A percentile compares a stretch with the other conserved stretches of the same genome.
phyloP scores from a whole-genome alignment of 2,329 filamentous ascomycete genomes.

The Aspergillus arachidicola region DNA sequence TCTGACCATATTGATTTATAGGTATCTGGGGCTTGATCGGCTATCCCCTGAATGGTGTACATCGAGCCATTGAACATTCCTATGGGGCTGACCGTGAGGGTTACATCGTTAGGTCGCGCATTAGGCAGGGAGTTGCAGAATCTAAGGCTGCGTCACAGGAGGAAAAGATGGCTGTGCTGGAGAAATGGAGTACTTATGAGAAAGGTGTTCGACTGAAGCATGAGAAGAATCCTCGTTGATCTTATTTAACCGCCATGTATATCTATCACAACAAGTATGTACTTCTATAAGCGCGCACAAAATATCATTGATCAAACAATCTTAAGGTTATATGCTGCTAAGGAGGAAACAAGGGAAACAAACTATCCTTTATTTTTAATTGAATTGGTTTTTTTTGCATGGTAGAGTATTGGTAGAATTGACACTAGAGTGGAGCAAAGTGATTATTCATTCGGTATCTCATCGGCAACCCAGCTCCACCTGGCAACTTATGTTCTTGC shows the following conservation, averaged over 20 bases:
- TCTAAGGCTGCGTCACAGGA: constrained; percentile 6
- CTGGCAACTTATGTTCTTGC: no score
- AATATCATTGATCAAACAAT: no score
- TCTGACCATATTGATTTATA: background rate
- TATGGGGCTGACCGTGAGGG: constrained; percentile 12
- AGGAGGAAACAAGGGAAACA: no score
- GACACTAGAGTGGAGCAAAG: no score
- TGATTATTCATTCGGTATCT: no score
- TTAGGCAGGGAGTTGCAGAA: constrained; percentile 14
- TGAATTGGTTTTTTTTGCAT: no score
- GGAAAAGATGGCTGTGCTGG: constrained; percentile 7
- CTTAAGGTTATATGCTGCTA: no score
- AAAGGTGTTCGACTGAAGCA: constrained; percentile 6
- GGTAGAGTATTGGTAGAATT: no score
- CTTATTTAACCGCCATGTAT: background rate
- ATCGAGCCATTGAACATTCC: constrained; percentile 12
- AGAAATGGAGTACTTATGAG: constrained; percentile 7
- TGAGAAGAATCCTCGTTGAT: background rate
- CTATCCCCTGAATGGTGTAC: constrained; percentile 15
- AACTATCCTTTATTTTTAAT: no score
- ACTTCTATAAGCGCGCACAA: no score
- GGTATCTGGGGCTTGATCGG: constrained; percentile 19
- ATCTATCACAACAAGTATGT: background rate
- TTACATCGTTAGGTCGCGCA: constrained; percentile 14
- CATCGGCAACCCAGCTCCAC: no score